Percentiles rank a stretch among this genome's conserved stretches.
Evolutionary conservation across 2,329 filamentous ascomycete genomes (phyloP).

Genomic region (Clonostachys sp.): DNA sequence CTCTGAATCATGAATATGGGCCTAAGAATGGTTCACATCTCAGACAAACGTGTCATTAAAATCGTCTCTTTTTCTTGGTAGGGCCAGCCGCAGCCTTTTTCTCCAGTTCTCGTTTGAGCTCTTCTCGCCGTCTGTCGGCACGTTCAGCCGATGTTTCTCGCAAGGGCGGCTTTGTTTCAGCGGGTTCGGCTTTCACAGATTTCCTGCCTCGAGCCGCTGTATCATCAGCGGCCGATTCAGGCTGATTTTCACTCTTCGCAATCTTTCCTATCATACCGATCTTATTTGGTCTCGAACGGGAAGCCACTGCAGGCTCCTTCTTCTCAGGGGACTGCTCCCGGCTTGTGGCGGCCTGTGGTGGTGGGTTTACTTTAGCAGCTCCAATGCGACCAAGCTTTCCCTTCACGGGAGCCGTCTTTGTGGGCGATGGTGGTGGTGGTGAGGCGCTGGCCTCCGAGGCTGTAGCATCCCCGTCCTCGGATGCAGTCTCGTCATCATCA

Average conservation of each 20-base stretch:
- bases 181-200: too few species aligned
- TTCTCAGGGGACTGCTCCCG: background rate
- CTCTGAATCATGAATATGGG: too few species aligned
- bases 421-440: constrained; percentile 11
- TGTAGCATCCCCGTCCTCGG: constrained; percentile 21
- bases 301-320: background rate
- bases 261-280: constrained; percentile 28
- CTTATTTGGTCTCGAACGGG: constrained; percentile 7
- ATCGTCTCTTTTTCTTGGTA: constrained; percentile 51
- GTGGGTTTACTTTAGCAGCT: constrained; percentile 1
- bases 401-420: constrained; percentile 16
- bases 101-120: constrained; percentile 45
- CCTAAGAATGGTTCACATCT: background rate
- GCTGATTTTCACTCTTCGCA: constrained; percentile 1
- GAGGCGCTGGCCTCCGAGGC: constrained; percentile 30
- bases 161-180: constrained; percentile 13
- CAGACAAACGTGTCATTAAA: constrained; percentile 21
- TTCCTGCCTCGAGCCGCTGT: too few species aligned
- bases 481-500: constrained; percentile 3
- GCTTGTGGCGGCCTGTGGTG: constrained; percentile 2
- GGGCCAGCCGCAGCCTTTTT: constrained; percentile 43
- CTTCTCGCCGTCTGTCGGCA: constrained; percentile 44
- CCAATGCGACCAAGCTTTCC: constrained; percentile 36
- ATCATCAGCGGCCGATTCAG: too few species aligned
- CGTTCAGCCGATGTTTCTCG: constrained; percentile 39